These are phyloP conservation scores for Trichoderma koningii DNA, from an alignment of 2,329 filamentous ascomycete species.

Conservation along the genomic window DNA sequence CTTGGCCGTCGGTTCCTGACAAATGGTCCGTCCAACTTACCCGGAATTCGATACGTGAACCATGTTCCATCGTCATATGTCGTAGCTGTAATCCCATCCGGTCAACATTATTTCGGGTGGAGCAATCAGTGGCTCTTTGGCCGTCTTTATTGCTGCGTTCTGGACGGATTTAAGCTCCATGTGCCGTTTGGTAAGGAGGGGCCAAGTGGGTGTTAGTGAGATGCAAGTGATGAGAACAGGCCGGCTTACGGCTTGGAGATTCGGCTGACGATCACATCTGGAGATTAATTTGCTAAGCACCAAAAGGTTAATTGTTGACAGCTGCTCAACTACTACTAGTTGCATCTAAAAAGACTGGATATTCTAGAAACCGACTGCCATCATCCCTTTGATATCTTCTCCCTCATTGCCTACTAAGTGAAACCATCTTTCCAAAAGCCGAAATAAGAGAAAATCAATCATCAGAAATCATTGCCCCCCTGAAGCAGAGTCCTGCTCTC, in stretches of 20 bases:
- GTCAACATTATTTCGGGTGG: background rate
- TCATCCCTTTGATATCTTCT: background rate
- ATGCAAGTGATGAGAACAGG: background rate
- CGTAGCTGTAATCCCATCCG: background rate
- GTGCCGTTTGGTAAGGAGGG: background rate
- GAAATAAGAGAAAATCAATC: background rate
- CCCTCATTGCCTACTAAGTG: too few relatives aligned
- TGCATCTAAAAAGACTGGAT: slow-evolving; percentile 2
- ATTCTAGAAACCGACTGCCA: slow-evolving; percentile 1
- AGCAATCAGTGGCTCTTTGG: background rate
- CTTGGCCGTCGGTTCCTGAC: slow-evolving; percentile 8
- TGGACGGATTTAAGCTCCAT: slow-evolving; percentile 14
- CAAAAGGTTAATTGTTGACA: slow-evolving; percentile 5
- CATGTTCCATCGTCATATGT: too few relatives aligned
- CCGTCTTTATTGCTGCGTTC: background rate
- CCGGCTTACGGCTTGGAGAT: background rate
- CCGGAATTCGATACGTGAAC: background rate
- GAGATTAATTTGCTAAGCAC: slow-evolving; percentile 10
- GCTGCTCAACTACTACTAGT: background rate
- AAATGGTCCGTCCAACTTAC: slow-evolving; percentile 3
- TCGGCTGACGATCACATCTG: background rate
- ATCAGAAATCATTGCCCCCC: background rate
- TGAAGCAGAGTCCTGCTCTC: background rate
- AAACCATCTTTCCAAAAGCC: background rate
- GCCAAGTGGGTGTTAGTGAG: background rate